Percentiles rank a stretch among this genome's conserved stretches.
Evolutionary conservation across 306 rosid genomes (phyloP).

Genomic region (Trichosanthes cucumerina): DNA sequence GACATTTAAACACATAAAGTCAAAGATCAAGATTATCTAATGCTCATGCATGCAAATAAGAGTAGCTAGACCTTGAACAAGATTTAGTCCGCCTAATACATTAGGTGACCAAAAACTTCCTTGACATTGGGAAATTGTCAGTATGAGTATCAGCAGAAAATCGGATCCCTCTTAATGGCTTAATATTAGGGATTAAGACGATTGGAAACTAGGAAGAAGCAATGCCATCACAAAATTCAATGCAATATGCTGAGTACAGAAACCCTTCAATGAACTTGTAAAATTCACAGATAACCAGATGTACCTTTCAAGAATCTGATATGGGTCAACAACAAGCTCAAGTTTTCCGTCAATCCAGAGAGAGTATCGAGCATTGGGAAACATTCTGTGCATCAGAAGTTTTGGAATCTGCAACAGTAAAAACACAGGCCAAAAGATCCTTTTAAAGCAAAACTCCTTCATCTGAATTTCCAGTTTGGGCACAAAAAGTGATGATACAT

Average conservation of each 20-base stretch:
- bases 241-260: neutral
- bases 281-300: constrained; percentile 1
- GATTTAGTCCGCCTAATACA: neutral
- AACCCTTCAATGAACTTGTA: neutral
- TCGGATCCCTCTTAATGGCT: neutral
- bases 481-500: neutral
- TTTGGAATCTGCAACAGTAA: constrained; percentile 67
- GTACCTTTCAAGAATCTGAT: constrained; percentile 86
- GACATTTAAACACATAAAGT: neutral
- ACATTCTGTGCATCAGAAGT: constrained; percentile 79
- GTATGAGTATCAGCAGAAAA: neutral
- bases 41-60: neutral
- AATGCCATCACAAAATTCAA: neutral
- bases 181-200: neutral
- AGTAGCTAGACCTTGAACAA: neutral
- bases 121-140: neutral
- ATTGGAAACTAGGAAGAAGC: neutral
- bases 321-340: constrained; percentile 85
- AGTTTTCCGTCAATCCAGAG: constrained; percentile 94
- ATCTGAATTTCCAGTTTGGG: neutral
- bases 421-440: constrained; percentile 13
- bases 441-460: neutral
- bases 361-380: constrained; percentile 85
- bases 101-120: neutral
- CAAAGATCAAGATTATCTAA: neutral